Evolutionary conservation across 768 basidiomycete species (phyloP), one percentile per base, ranked within the genome.

Genomic region (Phanerochaete carnosa): DNA sequence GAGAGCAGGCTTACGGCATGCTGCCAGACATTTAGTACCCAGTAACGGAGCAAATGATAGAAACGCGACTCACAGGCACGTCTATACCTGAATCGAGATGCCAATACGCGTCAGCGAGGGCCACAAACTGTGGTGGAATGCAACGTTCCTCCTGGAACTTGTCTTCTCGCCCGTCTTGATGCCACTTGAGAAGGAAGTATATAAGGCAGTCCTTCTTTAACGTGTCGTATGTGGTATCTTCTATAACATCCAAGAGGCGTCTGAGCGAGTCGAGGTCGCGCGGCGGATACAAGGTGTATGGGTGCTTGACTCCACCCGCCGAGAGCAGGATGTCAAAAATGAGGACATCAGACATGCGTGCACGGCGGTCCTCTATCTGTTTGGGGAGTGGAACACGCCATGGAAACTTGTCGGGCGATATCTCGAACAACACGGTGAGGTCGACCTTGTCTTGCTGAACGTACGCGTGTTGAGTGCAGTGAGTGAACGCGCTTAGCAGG

Each of bases 71-170:
- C 52, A 92, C 91, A 50, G 81, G 71, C 54, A 89, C 70, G 46
- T 85, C 76, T n/a, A 80, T 76, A 12, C 88, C 89, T 1, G 83
- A 80, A 73, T 94, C 92, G 61, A 94, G 75, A 70, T 84, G 75
- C 88, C 89, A 94, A 75, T 94, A 94, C 68, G 92, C 92, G 74
- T 91, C 88, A n/a, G 89, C 83, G 50, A 94, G 79, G 3, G 80
- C 75, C 7, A 81, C 77, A 67, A 92, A 93, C 66, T 92, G 92
- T 2, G 90, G 87, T 3, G 89, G 85, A 62, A 94, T 87, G 66
- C 81, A 84, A 29, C 80, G 75, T n/a, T 71, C 83, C 71, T 71
- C 76, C 56, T 68, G 75, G 73, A 76, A 90, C 77, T 61, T 72
- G 66, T 62, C 78, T 68, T 79, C 89, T 76, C 69, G 79, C 5